These are phyloP conservation scores for Aspergillus amoenus DNA, from an alignment of 2,329 filamentous ascomycete genomes.

Conservation along the genomic window DNA sequence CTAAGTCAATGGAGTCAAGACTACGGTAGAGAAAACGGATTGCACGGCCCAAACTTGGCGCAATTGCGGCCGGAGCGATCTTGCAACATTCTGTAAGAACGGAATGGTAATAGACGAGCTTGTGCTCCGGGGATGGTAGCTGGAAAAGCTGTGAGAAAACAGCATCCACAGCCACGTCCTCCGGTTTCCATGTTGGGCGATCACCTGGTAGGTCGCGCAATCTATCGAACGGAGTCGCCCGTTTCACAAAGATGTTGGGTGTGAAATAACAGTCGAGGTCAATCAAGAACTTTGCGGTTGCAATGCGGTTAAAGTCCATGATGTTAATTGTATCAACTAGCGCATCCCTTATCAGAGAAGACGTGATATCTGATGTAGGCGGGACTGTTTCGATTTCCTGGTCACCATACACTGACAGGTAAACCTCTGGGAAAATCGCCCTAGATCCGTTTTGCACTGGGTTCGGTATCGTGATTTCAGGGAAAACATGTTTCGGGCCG, in stretches of 20 bases:
- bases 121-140: conserved; percentile 83
- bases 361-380: conserved; percentile 69
- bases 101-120: conserved; percentile 94
- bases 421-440: conserved; percentile 86
- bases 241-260: conserved; percentile 85
- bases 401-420: conserved; percentile 85
- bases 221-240: conserved; percentile 88
- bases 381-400: conserved; percentile 91
- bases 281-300: conserved; percentile 83
- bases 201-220: conserved; percentile 65
- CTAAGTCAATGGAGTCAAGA: conserved; percentile 78
- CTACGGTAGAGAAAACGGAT: conserved; percentile 89
- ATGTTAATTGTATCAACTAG: conserved; percentile 92
- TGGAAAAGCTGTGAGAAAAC: conserved; percentile 94
- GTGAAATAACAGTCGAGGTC: conserved; percentile 95
- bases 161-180: conserved; percentile 95
- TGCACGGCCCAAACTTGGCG: conserved; percentile 86
- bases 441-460: conserved; percentile 72
- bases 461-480: conserved; percentile 71
- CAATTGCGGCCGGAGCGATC: conserved; percentile 92
- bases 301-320: conserved; percentile 86
- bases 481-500: conserved; percentile 72
- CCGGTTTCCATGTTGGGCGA: conserved; percentile 87
- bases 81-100: conserved; percentile 95
- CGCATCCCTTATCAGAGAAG: conserved; percentile 79